A percentile compares a stretch with the other conserved stretches of the same genome.
phyloP scores from a whole-genome alignment of 495 filamentous ascomycete species.

The Aspergillus leporis region DNA sequence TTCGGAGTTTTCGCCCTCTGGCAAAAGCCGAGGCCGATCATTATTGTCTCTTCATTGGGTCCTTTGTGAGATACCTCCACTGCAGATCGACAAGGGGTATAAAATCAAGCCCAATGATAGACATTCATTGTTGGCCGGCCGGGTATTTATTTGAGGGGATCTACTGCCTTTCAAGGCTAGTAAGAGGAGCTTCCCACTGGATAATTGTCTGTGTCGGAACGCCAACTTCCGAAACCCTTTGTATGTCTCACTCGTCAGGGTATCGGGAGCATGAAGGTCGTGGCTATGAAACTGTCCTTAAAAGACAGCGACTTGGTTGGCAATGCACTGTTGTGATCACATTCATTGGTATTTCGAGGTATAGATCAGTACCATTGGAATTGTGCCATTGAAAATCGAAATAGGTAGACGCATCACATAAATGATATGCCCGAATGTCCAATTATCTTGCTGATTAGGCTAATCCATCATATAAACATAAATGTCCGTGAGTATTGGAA shows the following conservation, averaged over 20 bases:
- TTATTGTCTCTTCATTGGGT: not conserved
- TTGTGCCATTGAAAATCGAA: too few relatives aligned
- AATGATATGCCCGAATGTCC: too few relatives aligned
- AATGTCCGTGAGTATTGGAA: too few relatives aligned
- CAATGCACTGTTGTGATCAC: too few relatives aligned
- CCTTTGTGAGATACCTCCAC: not conserved
- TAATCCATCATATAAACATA: too few relatives aligned
- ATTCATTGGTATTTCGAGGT: too few relatives aligned
- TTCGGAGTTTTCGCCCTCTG: not conserved
- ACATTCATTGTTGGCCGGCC: not conserved
- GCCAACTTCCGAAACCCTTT: not conserved
- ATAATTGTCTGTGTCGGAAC: not conserved
- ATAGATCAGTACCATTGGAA: too few relatives aligned
- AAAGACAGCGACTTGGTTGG: too few relatives aligned
- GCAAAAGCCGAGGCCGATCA: not conserved
- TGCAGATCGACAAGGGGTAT: not conserved
- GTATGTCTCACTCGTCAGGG: not conserved
- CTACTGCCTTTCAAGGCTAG: not conserved
- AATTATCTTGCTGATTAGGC: too few relatives aligned
- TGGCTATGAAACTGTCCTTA: too few relatives aligned
- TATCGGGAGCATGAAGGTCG: not conserved
- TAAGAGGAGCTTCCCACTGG: not conserved
- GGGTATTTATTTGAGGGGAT: not conserved
- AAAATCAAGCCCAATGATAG: not conserved
- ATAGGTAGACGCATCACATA: too few relatives aligned